phyloP scores from a whole-genome alignment of 2,329 filamentous ascomycete genomes.

The Hymenoscyphus fraxineus region DNA sequence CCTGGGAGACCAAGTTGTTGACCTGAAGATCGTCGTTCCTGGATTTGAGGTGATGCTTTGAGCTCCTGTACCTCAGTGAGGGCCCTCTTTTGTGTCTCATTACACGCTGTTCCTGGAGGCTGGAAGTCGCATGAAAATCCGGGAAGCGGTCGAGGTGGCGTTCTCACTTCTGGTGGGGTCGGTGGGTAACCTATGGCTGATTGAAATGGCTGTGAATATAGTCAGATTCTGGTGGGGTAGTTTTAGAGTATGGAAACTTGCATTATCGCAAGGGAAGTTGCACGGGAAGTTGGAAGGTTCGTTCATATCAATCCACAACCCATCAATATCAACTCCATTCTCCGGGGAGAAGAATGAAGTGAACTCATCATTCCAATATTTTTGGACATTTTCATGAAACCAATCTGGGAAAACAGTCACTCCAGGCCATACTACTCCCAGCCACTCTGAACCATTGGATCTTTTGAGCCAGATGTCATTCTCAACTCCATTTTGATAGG shows the following conservation, averaged over 20 bases:
- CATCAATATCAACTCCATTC: slow-evolving; percentile 70
- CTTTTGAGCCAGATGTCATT: slow-evolving; percentile 46
- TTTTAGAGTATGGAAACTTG: neutral
- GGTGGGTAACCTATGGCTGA: slow-evolving; percentile 50
- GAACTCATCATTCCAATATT: slow-evolving; percentile 70
- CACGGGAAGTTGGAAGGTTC: slow-evolving; percentile 51
- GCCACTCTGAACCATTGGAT: slow-evolving; percentile 52
- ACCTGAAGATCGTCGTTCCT: slow-evolving; percentile 25
- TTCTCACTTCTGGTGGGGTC: slow-evolving; percentile 56
- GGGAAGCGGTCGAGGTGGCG: slow-evolving; percentile 60
- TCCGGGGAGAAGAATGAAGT: slow-evolving; percentile 58
- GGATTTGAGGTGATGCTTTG: neutral
- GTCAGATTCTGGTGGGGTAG: neutral
- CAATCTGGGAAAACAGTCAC: slow-evolving; percentile 70
- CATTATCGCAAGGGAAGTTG: slow-evolving; percentile 49
- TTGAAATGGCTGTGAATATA: neutral
- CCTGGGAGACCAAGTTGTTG: slow-evolving; percentile 55
- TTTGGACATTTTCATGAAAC: slow-evolving; percentile 62
- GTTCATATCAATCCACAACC: slow-evolving; percentile 73
- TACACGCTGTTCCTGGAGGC: slow-evolving; percentile 44
- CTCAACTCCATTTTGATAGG: slow-evolving; percentile 51
- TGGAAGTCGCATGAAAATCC: slow-evolving; percentile 68
- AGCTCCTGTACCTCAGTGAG: slow-evolving; percentile 10
- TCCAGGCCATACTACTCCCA: slow-evolving; percentile 69
- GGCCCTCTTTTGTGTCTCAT: slow-evolving; percentile 26